phyloP scores from a whole-genome alignment of 192 early-diverging fungal species.

The Podila horticola region DNA sequence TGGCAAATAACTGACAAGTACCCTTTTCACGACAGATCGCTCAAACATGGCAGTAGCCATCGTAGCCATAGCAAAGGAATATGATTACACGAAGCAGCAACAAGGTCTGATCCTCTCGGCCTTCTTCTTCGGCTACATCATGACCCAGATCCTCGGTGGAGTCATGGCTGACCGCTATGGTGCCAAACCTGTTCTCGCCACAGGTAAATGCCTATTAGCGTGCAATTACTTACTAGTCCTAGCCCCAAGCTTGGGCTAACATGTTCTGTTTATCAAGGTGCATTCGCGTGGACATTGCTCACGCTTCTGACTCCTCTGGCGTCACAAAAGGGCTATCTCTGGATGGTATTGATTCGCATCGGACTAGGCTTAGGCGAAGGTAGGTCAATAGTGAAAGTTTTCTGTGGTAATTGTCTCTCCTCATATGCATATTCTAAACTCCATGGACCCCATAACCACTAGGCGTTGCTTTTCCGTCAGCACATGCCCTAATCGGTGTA shows the following conservation, averaged over 20 bases:
- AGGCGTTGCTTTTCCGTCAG: constrained; percentile 47
- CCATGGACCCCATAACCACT: neutral
- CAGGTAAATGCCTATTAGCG: constrained; percentile 17
- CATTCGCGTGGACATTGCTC: constrained; percentile 33
- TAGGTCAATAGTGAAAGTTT: neutral
- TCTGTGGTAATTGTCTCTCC: neutral
- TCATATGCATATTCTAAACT: neutral
- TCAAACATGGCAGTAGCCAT: constrained; percentile 54
- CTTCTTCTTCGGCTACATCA: constrained; percentile 51
- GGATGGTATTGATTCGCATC: constrained; percentile 35
- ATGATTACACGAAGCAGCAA: constrained; percentile 26
- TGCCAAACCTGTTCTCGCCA: constrained; percentile 43
- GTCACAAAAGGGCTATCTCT: constrained; percentile 13
- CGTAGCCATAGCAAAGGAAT: constrained; percentile 49
- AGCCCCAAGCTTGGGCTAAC: neutral
- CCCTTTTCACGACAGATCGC: constrained; percentile 25
- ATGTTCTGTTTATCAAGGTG: constrained; percentile 22
- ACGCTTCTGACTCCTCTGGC: constrained; percentile 40
- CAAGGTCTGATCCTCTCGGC: constrained; percentile 46
- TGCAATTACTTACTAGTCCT: neutral
- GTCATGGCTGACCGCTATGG: constrained; percentile 50
- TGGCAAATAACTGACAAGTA: neutral
- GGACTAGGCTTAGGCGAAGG: constrained; percentile 51
- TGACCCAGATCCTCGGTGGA: constrained; percentile 51
- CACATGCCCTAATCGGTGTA: constrained; percentile 46